Evolutionary conservation across 345 rosid genomes (phyloP).

Genomic region (Heritiera fomes): DNA sequence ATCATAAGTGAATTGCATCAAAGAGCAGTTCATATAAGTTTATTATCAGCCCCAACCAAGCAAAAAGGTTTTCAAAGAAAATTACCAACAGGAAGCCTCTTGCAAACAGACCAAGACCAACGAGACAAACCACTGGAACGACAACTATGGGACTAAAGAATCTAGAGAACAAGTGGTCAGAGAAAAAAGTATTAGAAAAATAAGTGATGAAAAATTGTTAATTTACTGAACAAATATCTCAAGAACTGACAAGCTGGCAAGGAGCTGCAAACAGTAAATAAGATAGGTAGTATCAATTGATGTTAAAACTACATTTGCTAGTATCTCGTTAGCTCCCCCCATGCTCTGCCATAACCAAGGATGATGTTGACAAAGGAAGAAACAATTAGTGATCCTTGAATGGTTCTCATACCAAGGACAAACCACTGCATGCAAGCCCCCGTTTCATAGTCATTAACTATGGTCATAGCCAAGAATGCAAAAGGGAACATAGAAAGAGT

Average conservation of each 20-base stretch:
- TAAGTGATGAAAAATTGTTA: neutral
- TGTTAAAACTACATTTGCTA: neutral
- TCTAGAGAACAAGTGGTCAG: slow-evolving; percentile 38
- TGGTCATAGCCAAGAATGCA: neutral
- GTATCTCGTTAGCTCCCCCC: slow-evolving; percentile 84
- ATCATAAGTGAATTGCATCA: slow-evolving; percentile 19
- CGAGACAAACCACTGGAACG: slow-evolving; percentile 71
- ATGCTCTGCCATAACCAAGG: slow-evolving; percentile 66
- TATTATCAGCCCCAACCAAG: slow-evolving; percentile 6
- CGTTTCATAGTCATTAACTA: slow-evolving; percentile 11
- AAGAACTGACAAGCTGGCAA: neutral
- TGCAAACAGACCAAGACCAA: slow-evolving; percentile 78
- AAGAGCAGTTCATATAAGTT: neutral
- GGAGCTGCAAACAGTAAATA: neutral
- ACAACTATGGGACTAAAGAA: slow-evolving; percentile 66
- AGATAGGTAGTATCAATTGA: neutral
- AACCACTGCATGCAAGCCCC: slow-evolving; percentile 70
- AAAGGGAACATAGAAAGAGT: neutral
- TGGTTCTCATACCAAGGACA: slow-evolving; percentile 66
- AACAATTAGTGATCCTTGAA: slow-evolving; percentile 91
- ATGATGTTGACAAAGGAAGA: slow-evolving; percentile 80
- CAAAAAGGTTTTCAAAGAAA: slow-evolving; percentile 3
- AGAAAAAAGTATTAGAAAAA: slow-evolving; percentile 5
- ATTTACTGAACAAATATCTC: neutral
- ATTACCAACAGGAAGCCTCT: slow-evolving; percentile 93